Percentiles rank a stretch among this genome's conserved stretches.
These are phyloP conservation scores for Auricularia sp. DNA, from an alignment of 768 basidiomycete genomes.

Conservation along the genomic window DNA sequence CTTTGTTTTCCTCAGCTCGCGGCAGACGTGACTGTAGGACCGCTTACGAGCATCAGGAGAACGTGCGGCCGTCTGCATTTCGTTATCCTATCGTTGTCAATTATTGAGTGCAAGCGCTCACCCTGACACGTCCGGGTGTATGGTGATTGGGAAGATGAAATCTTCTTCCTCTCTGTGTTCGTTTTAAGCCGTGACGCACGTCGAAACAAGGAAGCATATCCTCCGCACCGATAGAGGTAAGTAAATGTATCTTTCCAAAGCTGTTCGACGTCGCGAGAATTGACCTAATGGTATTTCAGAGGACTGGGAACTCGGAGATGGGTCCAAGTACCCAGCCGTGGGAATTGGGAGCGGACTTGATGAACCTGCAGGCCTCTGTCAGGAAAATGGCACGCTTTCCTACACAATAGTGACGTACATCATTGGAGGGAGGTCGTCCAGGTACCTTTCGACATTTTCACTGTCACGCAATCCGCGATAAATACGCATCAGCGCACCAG, in stretches of 20 bases:
- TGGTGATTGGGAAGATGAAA: conserved; percentile 67
- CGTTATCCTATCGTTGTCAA: neutral
- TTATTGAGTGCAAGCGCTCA: conserved; percentile 14
- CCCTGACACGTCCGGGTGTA: conserved; percentile 72
- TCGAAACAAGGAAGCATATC: no score
- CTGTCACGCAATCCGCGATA: neutral
- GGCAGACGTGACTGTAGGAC: no score
- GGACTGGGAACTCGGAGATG: neutral
- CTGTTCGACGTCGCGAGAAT: conserved; percentile 52
- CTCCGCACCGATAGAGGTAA: conserved; percentile 47
- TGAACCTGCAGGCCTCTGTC: conserved; percentile 40
- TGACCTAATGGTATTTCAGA: conserved; percentile 34
- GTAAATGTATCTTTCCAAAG: conserved; percentile 70
- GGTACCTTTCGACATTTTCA: conserved; percentile 32
- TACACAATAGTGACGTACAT: conserved; percentile 31
- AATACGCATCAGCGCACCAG: conserved; percentile 34
- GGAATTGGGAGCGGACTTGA: conserved; percentile 54
- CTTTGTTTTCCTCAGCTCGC: conserved; percentile 18
- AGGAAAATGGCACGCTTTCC: conserved; percentile 5
- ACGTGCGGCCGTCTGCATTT: conserved; percentile 51
- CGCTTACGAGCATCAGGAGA: conserved; percentile 56
- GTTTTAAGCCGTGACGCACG: neutral
- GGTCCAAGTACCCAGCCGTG: conserved; percentile 52
- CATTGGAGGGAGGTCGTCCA: conserved; percentile 69
- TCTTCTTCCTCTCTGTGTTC: conserved; percentile 43